Evolutionary conservation across 352 stramenopile genomes (phyloP).

Genomic region (Pythium grandisporangium): DNA sequence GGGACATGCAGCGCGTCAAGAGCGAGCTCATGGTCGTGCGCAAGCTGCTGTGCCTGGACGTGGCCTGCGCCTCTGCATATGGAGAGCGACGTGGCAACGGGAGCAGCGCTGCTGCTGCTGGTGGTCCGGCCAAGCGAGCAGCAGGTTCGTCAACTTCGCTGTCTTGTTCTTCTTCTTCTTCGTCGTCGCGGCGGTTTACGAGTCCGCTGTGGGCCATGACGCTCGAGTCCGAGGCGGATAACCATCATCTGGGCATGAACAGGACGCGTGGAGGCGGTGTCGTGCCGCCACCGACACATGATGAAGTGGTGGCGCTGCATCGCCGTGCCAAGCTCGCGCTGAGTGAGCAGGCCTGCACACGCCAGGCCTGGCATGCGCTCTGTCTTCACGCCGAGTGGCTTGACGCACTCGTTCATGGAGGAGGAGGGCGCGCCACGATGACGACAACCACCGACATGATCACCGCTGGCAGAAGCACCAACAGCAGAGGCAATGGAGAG

Average conservation of each 20-base stretch:
- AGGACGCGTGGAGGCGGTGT: too few species aligned
- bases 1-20: slow-evolving; percentile 57
- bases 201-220: too few species aligned
- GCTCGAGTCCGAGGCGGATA: too few species aligned
- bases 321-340: slow-evolving; percentile 27
- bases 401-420: background rate
- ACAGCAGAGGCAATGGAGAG: too few species aligned
- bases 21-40: slow-evolving; percentile 27
- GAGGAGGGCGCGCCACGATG: slow-evolving; percentile 14
- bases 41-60: slow-evolving; percentile 18
- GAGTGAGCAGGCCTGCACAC: slow-evolving; percentile 30
- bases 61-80: background rate
- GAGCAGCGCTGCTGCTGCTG: too few species aligned
- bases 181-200: too few species aligned
- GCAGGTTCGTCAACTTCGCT: too few species aligned
- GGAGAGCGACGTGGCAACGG: too few species aligned
- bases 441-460: slow-evolving; percentile 23
- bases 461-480: too few species aligned
- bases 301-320: slow-evolving; percentile 38
- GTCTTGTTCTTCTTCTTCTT: too few species aligned
- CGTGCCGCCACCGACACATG: slow-evolving; percentile 27
- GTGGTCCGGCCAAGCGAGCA: too few species aligned
- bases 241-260: too few species aligned
- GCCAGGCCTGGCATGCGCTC: slow-evolving; percentile 52
- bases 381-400: slow-evolving; percentile 36